Percentiles rank a stretch among this genome's conserved stretches.
phyloP scores from a whole-genome alignment of 805 yeast species.

The Cephaloascus albidus region DNA sequence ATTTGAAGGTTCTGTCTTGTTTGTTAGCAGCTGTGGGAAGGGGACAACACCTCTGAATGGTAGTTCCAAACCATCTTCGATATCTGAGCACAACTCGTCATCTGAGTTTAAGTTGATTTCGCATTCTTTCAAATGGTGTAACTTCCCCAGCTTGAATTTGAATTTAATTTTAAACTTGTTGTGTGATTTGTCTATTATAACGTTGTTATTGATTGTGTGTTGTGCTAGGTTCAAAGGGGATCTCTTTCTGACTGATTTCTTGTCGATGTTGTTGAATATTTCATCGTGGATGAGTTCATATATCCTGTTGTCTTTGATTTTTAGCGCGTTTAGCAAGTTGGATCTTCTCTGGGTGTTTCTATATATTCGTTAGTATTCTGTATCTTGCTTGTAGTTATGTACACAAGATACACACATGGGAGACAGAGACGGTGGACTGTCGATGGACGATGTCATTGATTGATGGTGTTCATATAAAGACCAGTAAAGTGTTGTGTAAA shows the following conservation, averaged over 20 bases:
- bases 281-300: conserved; percentile 23
- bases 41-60: conserved; percentile 63
- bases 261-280: conserved; percentile 11
- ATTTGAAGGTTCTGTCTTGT: conserved; percentile 48
- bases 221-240: not conserved
- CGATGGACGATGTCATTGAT: too few species aligned
- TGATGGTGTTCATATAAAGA: too few species aligned
- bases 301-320: conserved; percentile 27
- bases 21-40: conserved; percentile 50
- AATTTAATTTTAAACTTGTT: not conserved
- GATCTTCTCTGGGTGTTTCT: too few species aligned
- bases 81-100: not conserved
- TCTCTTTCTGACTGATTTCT: conserved; percentile 1
- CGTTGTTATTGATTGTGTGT: not conserved
- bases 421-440: too few species aligned
- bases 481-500: too few species aligned
- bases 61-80: conserved; percentile 35
- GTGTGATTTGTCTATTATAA: not conserved
- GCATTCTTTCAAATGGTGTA: not conserved
- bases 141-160: too few species aligned
- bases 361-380: too few species aligned
- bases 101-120: not conserved
- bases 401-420: too few species aligned
- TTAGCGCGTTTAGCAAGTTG: conserved; percentile 16
- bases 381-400: too few species aligned